Percentiles rank a stretch among this genome's conserved stretches.
These are phyloP conservation scores for Tremellales sp. DNA, from an alignment of 1,284 basidiomycete genomes.

Conservation along the genomic window DNA sequence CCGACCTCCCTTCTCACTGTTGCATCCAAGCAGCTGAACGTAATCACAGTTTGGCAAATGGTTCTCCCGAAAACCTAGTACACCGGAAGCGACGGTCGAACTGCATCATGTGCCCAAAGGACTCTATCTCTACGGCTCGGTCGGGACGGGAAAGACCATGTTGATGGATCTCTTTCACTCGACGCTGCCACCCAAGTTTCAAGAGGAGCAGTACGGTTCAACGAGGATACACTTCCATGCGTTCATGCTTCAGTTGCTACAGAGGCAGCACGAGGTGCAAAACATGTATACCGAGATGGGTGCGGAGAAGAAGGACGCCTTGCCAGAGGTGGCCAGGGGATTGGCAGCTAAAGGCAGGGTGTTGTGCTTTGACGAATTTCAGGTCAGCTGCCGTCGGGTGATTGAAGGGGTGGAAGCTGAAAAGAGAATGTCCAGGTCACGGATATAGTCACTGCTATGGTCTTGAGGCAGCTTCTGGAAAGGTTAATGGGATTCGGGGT, in stretches of 20 bases:
- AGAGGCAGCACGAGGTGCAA: constrained; percentile 65
- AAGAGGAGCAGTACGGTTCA: constrained; percentile 51
- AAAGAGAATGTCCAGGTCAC: constrained; percentile 61
- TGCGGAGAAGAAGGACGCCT: constrained; percentile 65
- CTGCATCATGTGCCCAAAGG: constrained; percentile 67
- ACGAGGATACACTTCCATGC: constrained; percentile 93
- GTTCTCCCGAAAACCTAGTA: constrained; percentile 51
- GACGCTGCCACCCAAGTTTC: constrained; percentile 72
- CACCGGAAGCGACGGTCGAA: constrained; percentile 44
- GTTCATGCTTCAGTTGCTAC: constrained; percentile 99
- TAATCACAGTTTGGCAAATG: constrained; percentile 58
- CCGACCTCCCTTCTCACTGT: constrained; percentile 7
- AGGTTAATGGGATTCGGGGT: constrained; percentile 81
- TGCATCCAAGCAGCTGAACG: constrained; percentile 11
- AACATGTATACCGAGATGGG: constrained; percentile 53
- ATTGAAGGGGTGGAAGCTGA: constrained; percentile 10
- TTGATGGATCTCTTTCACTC: constrained; percentile 98
- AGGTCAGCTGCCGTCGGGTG: constrained; percentile 55
- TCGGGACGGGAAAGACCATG: constrained; percentile 94
- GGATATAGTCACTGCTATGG: constrained; percentile 99
- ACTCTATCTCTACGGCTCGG: constrained; percentile 94
- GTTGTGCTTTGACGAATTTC: constrained; percentile 97
- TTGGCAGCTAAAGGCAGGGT: constrained; percentile 80
- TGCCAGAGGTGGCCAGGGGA: constrained; percentile 82
- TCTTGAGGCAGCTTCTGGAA: constrained; percentile 84